phyloP scores from a whole-genome alignment of 129 eudicot genomes.

The Apium graveolens region DNA sequence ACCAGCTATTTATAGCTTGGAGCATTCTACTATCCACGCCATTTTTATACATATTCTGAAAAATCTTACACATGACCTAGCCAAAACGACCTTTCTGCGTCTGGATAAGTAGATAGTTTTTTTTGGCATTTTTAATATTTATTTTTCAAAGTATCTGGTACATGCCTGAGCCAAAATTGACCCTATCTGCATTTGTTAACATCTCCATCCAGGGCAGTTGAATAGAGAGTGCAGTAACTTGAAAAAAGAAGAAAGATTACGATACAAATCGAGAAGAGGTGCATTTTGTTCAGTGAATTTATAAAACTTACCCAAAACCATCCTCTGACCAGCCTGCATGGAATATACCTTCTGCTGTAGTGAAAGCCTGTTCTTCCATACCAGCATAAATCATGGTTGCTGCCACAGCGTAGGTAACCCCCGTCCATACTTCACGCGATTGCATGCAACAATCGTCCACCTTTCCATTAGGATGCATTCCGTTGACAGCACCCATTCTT shows the following conservation, averaged over 20 bases:
- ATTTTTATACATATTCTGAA: not conserved
- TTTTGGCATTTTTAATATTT: not conserved
- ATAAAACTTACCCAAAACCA: slow-evolving; percentile 67
- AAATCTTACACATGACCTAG: not conserved
- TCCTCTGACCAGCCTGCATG: slow-evolving; percentile 95
- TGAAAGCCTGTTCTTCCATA: slow-evolving; percentile 74
- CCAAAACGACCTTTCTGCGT: not conserved
- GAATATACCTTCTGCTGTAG: slow-evolving; percentile 91
- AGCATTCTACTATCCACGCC: not conserved
- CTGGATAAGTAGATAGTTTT: not conserved
- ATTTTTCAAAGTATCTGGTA: not conserved
- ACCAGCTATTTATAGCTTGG: not conserved
- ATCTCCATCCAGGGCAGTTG: not conserved
- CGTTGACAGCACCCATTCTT: slow-evolving; percentile 96
- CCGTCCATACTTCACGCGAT: slow-evolving; percentile 93
- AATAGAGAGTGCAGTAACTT: not conserved
- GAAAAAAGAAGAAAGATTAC: not conserved
- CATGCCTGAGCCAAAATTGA: not conserved
- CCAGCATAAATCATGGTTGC: slow-evolving; percentile 96
- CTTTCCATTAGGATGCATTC: slow-evolving; percentile 91
- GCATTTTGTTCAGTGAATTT: not conserved
- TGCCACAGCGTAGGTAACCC: slow-evolving; percentile 83
- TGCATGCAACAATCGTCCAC: slow-evolving; percentile 98
- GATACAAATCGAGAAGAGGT: not conserved
- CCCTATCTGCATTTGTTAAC: not conserved